phyloP scores from a whole-genome alignment of 305 asterid genomes.

The Petunia hybrid region DNA sequence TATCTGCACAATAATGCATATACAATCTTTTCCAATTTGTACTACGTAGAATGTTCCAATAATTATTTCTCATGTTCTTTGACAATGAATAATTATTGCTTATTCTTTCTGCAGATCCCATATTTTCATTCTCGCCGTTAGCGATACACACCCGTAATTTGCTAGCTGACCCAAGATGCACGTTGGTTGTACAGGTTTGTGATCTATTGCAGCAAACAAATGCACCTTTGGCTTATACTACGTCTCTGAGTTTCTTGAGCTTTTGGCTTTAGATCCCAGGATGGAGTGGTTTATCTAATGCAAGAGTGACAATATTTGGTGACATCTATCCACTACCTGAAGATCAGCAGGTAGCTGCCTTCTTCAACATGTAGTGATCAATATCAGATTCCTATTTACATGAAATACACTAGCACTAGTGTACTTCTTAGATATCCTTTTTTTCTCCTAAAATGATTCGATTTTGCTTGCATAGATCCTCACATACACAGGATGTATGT shows the following conservation, averaged over 20 bases:
- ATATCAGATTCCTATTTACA: neutral
- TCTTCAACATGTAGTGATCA: conserved; percentile 11
- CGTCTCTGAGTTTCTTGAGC: conserved; percentile 38
- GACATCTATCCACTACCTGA: conserved; percentile 92
- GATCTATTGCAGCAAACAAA: conserved; percentile 29
- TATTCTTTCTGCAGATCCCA: conserved; percentile 68
- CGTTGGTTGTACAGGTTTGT: conserved; percentile 91
- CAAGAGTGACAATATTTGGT: conserved; percentile 94
- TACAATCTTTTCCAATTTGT: neutral
- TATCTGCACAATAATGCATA: neutral
- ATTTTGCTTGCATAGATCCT: neutral
- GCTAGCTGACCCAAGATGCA: conserved; percentile 91
- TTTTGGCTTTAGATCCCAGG: conserved; percentile 77
- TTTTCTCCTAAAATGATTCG: neutral
- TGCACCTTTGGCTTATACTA: conserved; percentile 10
- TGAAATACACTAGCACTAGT: neutral
- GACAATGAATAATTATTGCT: neutral
- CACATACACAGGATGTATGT: neutral
- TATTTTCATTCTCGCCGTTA: conserved; percentile 91
- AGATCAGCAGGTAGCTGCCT: conserved; percentile 79
- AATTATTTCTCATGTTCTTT: neutral
- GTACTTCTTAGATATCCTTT: neutral
- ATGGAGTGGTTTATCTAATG: conserved; percentile 99
- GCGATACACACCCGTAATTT: conserved; percentile 98
- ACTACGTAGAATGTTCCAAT: neutral